Evolutionary conservation across 441 rosid species (phyloP).

Genomic region (Syzygium malaccense): DNA sequence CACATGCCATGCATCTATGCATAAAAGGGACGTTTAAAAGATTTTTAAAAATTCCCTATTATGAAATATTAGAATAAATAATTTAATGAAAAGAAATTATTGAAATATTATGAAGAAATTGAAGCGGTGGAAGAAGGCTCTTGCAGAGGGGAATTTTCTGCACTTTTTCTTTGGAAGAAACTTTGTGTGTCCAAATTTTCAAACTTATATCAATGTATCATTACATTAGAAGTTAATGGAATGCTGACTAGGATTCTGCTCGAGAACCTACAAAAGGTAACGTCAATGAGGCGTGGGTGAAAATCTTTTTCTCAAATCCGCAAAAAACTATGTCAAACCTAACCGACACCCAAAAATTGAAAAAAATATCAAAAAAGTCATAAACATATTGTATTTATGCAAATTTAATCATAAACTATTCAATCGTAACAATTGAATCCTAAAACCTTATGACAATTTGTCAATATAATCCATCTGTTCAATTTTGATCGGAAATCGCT

Average conservation of each 20-base stretch:
- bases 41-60: not conserved
- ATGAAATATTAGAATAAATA: not conserved
- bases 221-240: not conserved
- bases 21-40: not conserved
- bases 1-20: not conserved
- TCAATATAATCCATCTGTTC: no score
- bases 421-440: no score
- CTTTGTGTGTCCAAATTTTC: not conserved
- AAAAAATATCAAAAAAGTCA: no score
- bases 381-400: no score
- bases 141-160: not conserved
- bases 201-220: not conserved
- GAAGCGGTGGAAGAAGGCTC: not conserved
- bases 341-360: not conserved
- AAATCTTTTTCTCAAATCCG: not conserved
- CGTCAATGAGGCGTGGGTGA: accelerated
- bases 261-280: not conserved
- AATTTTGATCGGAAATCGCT: no score
- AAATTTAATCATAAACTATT: no score
- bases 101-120: no score
- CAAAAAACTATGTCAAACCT: not conserved
- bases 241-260: not conserved
- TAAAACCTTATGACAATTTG: no score
- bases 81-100: no score
- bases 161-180: not conserved